A percentile compares a stretch with the other conserved stretches of the same genome.
Evolutionary conservation across 768 basidiomycete species (phyloP).

Genomic region (Filobasidium wieringae): DNA sequence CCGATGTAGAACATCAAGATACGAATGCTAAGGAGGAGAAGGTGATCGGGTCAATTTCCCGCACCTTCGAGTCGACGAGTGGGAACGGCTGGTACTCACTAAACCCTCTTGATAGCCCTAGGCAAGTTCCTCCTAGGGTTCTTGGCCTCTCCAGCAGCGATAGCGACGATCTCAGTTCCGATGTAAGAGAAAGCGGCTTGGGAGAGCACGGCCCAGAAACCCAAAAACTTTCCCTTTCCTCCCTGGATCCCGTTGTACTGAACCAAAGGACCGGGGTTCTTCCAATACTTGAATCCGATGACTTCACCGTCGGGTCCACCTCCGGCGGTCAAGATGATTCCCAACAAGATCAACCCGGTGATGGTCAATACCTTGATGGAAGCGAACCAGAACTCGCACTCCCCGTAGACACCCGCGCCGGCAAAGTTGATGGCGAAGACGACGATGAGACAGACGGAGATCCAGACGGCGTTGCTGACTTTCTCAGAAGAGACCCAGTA

Average conservation of each 20-base stretch:
- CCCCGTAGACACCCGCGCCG: constrained; percentile 37
- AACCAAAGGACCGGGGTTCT: constrained; percentile 73
- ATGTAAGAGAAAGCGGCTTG: constrained; percentile 89
- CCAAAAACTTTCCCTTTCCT: constrained; percentile 61
- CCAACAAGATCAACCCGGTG: constrained; percentile 44
- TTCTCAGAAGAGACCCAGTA: constrained; percentile 33
- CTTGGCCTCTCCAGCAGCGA: constrained; percentile 52
- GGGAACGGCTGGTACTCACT: constrained; percentile 19
- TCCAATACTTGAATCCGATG: constrained; percentile 56
- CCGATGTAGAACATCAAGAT: constrained; percentile 58
- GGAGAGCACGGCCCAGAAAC: constrained; percentile 56
- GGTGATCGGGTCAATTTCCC: background rate
- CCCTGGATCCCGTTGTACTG: constrained; percentile 55
- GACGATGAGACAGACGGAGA: constrained; percentile 62
- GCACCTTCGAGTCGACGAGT: constrained; percentile 10
- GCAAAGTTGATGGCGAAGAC: constrained; percentile 49
- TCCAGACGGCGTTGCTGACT: constrained; percentile 63
- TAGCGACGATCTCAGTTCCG: constrained; percentile 77
- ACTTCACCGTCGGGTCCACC: constrained; percentile 57
- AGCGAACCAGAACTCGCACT: constrained; percentile 74
- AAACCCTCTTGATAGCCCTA: constrained; percentile 57
- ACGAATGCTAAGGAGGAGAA: constrained; percentile 41
- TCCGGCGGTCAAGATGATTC: constrained; percentile 70
- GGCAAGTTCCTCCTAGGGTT: constrained; percentile 63
- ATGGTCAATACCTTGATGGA: constrained; percentile 72